phyloP scores from a whole-genome alignment of 2,329 filamentous ascomycete species.

The Colletotrichum scovillei region DNA sequence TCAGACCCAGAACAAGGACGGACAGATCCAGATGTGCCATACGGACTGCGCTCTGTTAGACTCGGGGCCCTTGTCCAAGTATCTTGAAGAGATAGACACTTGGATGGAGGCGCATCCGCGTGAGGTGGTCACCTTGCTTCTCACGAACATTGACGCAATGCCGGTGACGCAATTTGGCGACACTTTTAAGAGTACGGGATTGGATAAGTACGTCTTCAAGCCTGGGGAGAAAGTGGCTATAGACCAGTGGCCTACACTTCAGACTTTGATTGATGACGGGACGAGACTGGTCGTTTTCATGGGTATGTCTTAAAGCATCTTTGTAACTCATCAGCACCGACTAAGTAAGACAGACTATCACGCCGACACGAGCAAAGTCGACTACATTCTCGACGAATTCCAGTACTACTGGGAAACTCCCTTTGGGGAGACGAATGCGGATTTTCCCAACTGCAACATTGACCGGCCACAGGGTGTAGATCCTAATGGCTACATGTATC shows the following conservation, averaged over 20 bases:
- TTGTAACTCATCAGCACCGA: background rate
- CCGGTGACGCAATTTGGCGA: constrained; percentile 65
- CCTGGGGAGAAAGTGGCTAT: constrained; percentile 55
- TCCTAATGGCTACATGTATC: constrained; percentile 54
- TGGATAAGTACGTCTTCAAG: constrained; percentile 67
- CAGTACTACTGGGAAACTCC: constrained; percentile 78
- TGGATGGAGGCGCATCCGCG: constrained; percentile 70
- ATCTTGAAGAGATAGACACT: constrained; percentile 65
- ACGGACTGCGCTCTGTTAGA: constrained; percentile 70
- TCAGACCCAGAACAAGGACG: constrained; percentile 68
- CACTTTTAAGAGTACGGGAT: constrained; percentile 64
- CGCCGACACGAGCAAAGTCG: constrained; percentile 58
- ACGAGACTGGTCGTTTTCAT: constrained; percentile 79
- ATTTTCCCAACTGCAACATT: constrained; percentile 73
- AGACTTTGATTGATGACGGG: constrained; percentile 69
- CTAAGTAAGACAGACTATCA: constrained; percentile 64
- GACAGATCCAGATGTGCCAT: constrained; percentile 71
- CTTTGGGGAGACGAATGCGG: constrained; percentile 70
- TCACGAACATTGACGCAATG: constrained; percentile 72
- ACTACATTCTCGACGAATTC: constrained; percentile 74
- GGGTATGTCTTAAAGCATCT: too few relatives aligned
- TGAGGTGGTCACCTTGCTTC: constrained; percentile 71
- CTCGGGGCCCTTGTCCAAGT: constrained; percentile 65
- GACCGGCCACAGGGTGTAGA: constrained; percentile 66
- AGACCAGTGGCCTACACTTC: constrained; percentile 76